Evolutionary conservation across 805 yeast species (phyloP).

Genomic region (Saturnispora dispora): DNA sequence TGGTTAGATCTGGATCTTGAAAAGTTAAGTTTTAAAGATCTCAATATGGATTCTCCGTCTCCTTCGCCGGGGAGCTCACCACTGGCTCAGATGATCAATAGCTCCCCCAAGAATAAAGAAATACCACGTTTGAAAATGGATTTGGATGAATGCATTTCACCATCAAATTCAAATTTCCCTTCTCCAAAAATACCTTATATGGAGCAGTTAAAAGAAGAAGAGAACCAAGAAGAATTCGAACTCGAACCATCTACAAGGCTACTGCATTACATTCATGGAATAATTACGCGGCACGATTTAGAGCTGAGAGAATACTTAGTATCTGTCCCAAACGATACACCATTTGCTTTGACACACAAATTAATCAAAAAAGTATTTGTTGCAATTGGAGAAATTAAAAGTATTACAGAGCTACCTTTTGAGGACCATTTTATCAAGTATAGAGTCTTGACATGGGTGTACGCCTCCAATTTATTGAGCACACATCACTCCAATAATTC

Average conservation of each 20-base stretch:
- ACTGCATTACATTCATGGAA: constrained; percentile 12
- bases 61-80: constrained; percentile 7
- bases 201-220: neutral
- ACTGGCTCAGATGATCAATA: neutral
- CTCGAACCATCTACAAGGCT: constrained; percentile 6
- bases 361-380: constrained; percentile 7
- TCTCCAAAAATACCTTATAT: constrained; percentile 9
- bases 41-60: constrained; percentile 7
- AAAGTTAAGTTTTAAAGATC: constrained; percentile 9
- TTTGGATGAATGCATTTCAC: neutral
- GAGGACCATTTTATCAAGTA: neutral
- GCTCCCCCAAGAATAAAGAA: neutral
- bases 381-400: constrained; percentile 8
- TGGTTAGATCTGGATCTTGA: constrained; percentile 1
- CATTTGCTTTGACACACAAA: neutral
- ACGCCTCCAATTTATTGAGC: neutral
- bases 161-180: constrained; percentile 9
- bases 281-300: constrained; percentile 11
- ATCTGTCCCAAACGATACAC: constrained; percentile 6
- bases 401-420: neutral
- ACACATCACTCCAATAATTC: constrained; percentile 1
- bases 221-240: neutral
- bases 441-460: constrained; percentile 3
- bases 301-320: constrained; percentile 7
- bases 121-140: neutral